Base-by-base conservation (phyloP, 331 rosid genomes). In the Malus hybrid region DNA sequence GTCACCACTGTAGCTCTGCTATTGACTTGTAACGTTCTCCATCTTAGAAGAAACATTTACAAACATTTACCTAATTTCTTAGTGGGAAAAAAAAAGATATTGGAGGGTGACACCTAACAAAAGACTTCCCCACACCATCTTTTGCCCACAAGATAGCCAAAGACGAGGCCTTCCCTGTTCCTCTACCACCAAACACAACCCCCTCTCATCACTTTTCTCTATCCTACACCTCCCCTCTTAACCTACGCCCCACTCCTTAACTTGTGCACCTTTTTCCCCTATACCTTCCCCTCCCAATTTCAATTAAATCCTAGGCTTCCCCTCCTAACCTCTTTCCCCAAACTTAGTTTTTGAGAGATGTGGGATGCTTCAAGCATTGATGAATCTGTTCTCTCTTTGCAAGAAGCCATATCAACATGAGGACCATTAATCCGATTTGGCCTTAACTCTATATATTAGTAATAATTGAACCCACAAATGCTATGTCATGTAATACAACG, bases 301-400 rank as follows among this genome's bases (percentile, higher is more conserved):
- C 63, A 67, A 69, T 55, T 55, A 32, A 73, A 63, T 14, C 70
- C 76, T 78, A 80, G 63, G 67, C 18, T 60, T 33, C 10, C 57
- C 74, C 20, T 39, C 50, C 54, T 48, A 36, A 34, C 44, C 59
- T 32, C 24, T 31, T 34, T 27, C 65, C 60, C 39, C 79, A 32
- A 73, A 73, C 75, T 55, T n/a, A 54, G 70, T 75, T 87, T 83
- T 87, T 82, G 93, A 90, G 98, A 82, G 88, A 93, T 89, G 98
- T 93, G 91, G 98, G 81, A 93, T 93, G 92, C 94, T 87, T 77
- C 85, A 74, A 83, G 91, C 90, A 87, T 91, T 89, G 72, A 93
- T 90, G 98, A 93, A 88, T 89, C 89, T 89, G 62, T 68, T 93
- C 93, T 84, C 92, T 74, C 89, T 84, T 8, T 90, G 96, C 81